phyloP scores from a whole-genome alignment of 768 basidiomycete genomes.

The Pilatotrama ljubarskyi region DNA sequence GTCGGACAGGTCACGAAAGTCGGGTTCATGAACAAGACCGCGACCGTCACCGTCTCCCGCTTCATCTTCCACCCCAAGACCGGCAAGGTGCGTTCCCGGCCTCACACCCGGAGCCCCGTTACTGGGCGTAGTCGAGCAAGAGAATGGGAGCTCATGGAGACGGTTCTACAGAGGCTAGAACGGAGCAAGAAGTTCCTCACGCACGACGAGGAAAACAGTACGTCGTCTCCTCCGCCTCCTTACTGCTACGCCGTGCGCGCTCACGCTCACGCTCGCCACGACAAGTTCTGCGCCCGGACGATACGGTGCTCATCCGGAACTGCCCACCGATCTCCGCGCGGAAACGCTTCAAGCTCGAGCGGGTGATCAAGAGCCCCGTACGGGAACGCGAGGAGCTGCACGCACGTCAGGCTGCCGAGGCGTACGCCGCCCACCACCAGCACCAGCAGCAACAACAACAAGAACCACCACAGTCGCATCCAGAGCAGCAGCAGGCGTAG shows the following conservation, averaged over 20 bases:
- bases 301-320: slow-evolving; percentile 76
- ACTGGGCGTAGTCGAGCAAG: too few species aligned
- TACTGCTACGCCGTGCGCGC: background rate
- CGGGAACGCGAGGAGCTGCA: slow-evolving; percentile 40
- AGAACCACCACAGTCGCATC: background rate
- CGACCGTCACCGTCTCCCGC: slow-evolving; percentile 78
- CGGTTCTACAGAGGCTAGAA: slow-evolving; percentile 69
- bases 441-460: background rate
- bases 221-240: slow-evolving; percentile 29
- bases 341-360: slow-evolving; percentile 75
- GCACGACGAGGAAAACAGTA: slow-evolving; percentile 74
- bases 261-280: background rate
- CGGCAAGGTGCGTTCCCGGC: slow-evolving; percentile 66
- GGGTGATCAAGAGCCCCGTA: slow-evolving; percentile 67
- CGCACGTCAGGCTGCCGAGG: slow-evolving; percentile 20
- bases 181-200: slow-evolving; percentile 76
- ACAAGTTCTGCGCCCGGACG: slow-evolving; percentile 63
- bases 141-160: too few species aligned
- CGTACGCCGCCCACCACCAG: background rate
- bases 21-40: slow-evolving; percentile 83
- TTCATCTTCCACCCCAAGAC: slow-evolving; percentile 71
- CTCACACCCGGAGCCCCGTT: too few species aligned
- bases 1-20: slow-evolving; percentile 76
- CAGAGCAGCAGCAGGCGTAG: too few species aligned
- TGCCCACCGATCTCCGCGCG: slow-evolving; percentile 78